Evolutionary conservation across 331 rosid genomes (phyloP), one percentile per base, ranked within the genome.

Genomic region (Acacia pycnantha): DNA sequence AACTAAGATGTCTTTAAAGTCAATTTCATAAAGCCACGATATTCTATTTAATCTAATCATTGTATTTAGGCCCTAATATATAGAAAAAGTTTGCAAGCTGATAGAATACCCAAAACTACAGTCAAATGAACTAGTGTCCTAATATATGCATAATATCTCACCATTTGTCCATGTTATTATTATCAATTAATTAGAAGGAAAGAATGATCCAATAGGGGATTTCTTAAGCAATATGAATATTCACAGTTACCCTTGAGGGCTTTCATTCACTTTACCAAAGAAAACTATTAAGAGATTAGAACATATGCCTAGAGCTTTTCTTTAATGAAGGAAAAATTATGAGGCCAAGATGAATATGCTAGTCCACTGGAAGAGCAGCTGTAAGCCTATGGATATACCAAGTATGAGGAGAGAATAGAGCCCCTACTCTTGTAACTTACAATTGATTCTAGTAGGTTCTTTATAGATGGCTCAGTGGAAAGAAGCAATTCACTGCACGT

Each of bases 301-400:
- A 29, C 46, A 64, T 18, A 61, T 35, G 19, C 54, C 29, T 81
- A 46, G 35, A 79, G 44, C 11, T 70, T 67, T 44, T 27, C 37
- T 26, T 29, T 64, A 50, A 48, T 68, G 21, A 51, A n/a, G 73
- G 43, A 68, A 78, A 78, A 22, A 61, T 22, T 16, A 31, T 69
- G 69, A 54, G 18, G n/a, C 44, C 54, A 51, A 68, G 76, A 33
- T 26, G 14, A 74, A 72, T 44, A 56, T 44, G 41, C 21, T 5
- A 31, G 44, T 31, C 31, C 37, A 73, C 9, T 29, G 10, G 40
- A 46, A n/a, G 26, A 27, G 33, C 22, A 26, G 59, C 12, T 19
- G 53, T 72, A 61, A 80, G 50, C 64, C 48, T 62, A 61, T 44
- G 53, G 76, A 37, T 77, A 33, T 58, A 61, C 59, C 56, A 69